Percentiles rank a stretch among this genome's conserved stretches.
phyloP scores from a whole-genome alignment of 441 rosid species.

The Hura crepitans region DNA sequence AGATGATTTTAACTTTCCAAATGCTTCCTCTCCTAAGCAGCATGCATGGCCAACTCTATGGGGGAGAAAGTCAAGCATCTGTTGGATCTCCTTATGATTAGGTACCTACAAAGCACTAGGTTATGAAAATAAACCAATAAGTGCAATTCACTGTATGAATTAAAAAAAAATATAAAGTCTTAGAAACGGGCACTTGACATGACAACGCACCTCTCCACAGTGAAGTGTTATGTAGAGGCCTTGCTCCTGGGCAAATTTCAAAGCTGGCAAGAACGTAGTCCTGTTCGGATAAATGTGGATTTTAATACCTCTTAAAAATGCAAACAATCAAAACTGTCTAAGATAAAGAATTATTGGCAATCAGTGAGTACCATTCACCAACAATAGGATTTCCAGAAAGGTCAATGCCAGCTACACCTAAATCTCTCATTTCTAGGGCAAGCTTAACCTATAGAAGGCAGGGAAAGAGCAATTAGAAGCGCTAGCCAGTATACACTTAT shows the following conservation, averaged over 20 bases:
- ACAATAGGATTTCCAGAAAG: slow-evolving; percentile 88
- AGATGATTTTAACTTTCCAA: slow-evolving; percentile 55
- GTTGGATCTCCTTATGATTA: slow-evolving; percentile 66
- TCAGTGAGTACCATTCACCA: slow-evolving; percentile 67
- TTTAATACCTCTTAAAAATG: neutral
- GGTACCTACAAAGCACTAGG: slow-evolving; percentile 86
- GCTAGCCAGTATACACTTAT: neutral
- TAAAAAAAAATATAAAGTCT: slow-evolving; percentile 11
- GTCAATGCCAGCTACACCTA: slow-evolving; percentile 84
- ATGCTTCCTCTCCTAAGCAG: slow-evolving; percentile 57
- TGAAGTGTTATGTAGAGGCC: slow-evolving; percentile 82
- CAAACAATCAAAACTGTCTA: neutral
- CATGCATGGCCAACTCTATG: slow-evolving; percentile 89
- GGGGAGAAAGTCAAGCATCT: slow-evolving; percentile 83
- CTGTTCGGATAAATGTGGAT: slow-evolving; percentile 38
- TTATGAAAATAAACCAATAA: slow-evolving; percentile 39
- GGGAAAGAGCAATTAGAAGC: slow-evolving; percentile 14
- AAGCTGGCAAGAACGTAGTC: slow-evolving; percentile 78
- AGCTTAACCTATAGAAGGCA: slow-evolving; percentile 60
- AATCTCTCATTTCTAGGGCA: slow-evolving; percentile 75
- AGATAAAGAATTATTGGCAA: slow-evolving; percentile 10
- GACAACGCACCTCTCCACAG: slow-evolving; percentile 79
- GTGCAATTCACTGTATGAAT: slow-evolving; percentile 22
- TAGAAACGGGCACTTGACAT: slow-evolving; percentile 23
- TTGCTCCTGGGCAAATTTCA: slow-evolving; percentile 63